Evolutionary conservation across 2,329 filamentous ascomycete genomes (phyloP), one percentile per base, ranked within the genome.

Genomic region (Zasmidium cellare): DNA sequence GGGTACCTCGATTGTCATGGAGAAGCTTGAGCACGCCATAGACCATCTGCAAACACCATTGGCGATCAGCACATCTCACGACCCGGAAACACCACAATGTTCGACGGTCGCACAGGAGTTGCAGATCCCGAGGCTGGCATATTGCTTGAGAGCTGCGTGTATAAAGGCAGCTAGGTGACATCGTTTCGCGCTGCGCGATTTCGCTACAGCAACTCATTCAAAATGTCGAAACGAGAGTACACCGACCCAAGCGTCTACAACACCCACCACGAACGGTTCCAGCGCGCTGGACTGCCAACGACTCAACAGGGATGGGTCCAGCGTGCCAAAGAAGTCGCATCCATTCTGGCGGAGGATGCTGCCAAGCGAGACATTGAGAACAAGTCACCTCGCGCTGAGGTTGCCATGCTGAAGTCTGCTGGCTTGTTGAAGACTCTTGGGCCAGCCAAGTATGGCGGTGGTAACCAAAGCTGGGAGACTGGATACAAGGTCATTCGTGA

Each of bases 401-500:
- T 84, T 2, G 71, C 76, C 0, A 71, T 84, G 1, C 72, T 84
- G 11, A 84, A 84, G 63, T 73, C 79, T 45, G 73, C 81, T 0
- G 80, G 80, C 1, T 61, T 84, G 11, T 67, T 80, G 9, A 83
- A 82, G 59, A 60, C 82, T 2, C 72, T 84, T 0, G 82, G 81
- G 0, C 77, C 78, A 0, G 74, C 72, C 63, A 75, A 77, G 56
- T 82, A 80, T 61, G 82, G 82, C 14, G 82, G 82, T 9, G 82
- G 81, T 41, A 81, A 75, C 7, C 77, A 84, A 65, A 68, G 72
- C 1, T 84, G 82, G 82, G 76, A 76, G 25, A 77, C 85, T 1
- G 85, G 76, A 0, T 87, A 85, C 64, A 82, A 82, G 65, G 76
- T 75, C 0, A 86, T 88, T 24, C 77, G 85, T 0, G 84, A 87